Conservation (phyloP, 345 rosid genomes). For the Pugionium dolabratum region DNA sequence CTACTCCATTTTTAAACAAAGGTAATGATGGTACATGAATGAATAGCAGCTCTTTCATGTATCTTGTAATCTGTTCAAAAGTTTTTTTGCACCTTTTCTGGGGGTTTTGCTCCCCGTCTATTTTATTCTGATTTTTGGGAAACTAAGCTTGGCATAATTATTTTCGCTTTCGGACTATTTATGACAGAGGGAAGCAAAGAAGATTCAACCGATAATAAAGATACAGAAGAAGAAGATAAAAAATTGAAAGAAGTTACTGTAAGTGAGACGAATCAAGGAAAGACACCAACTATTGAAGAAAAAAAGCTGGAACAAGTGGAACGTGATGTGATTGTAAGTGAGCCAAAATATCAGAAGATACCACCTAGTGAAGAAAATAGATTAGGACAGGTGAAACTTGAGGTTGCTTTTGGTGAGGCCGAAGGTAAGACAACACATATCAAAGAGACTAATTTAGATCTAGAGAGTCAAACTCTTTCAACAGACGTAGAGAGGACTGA, state of each 20-base stretch:
- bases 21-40: constrained; percentile 13
- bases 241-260: constrained; percentile 25
- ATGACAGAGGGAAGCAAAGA: constrained; percentile 25
- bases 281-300: constrained; percentile 28
- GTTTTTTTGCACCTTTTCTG: not conserved
- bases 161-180: constrained; percentile 1
- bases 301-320: constrained; percentile 22
- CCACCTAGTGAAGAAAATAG: constrained; percentile 22
- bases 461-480: constrained; percentile 22
- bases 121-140: constrained; percentile 5
- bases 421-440: constrained; percentile 17
- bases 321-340: constrained; percentile 12
- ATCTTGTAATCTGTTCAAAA: constrained; percentile 4
- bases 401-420: constrained; percentile 26
- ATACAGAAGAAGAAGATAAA: constrained; percentile 33
- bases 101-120: not conserved
- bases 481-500: constrained; percentile 26
- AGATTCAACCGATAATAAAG: constrained; percentile 4
- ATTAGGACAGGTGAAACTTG: constrained; percentile 27
- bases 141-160: constrained; percentile 13
- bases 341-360: constrained; percentile 16
- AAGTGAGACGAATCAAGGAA: constrained; percentile 22
- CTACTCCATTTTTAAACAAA: constrained; percentile 21
- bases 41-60: not conserved
- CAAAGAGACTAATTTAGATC: constrained; percentile 9